phyloP scores from a whole-genome alignment of 2,329 filamentous ascomycete genomes.

The Claviceps paspali region DNA sequence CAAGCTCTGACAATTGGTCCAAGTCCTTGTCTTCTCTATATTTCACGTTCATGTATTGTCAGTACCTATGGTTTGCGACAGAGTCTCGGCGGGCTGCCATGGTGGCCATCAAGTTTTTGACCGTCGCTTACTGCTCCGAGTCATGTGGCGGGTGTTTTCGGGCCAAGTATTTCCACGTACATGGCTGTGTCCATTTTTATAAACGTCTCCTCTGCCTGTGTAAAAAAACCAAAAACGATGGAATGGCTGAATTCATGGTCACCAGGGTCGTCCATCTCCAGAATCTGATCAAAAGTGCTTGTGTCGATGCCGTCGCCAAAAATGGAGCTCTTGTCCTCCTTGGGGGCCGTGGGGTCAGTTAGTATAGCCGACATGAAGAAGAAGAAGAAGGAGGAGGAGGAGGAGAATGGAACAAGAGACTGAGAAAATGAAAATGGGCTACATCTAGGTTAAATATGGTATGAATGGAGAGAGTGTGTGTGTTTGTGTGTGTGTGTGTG shows the following conservation, averaged over 20 bases:
- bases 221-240: conserved; percentile 85
- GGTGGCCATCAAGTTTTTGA: too few relatives aligned
- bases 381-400: too few relatives aligned
- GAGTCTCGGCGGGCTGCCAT: too few relatives aligned
- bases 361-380: conserved; percentile 10
- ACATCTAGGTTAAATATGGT: too few relatives aligned
- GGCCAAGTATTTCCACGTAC: conserved; percentile 54
- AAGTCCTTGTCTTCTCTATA: conserved; percentile 53
- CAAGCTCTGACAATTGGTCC: conserved; percentile 61
- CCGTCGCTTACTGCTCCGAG: too few relatives aligned
- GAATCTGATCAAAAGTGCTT: conserved; percentile 78
- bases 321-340: conserved; percentile 1
- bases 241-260: conserved; percentile 77
- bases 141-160: too few relatives aligned
- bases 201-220: conserved; percentile 80
- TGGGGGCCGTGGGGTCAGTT: background rate
- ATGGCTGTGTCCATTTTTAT: conserved; percentile 65
- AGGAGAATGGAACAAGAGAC: too few relatives aligned
- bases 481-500: too few relatives aligned
- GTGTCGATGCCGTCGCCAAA: conserved; percentile 66
- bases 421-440: too few relatives aligned
- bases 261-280: conserved; percentile 92
- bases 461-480: too few relatives aligned
- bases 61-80: background rate
- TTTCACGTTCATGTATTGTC: background rate